Evolutionary conservation across 164 flowering plant species (phyloP), one percentile per base, ranked within the genome.

Genomic region (Macadamia tetraphylla): DNA sequence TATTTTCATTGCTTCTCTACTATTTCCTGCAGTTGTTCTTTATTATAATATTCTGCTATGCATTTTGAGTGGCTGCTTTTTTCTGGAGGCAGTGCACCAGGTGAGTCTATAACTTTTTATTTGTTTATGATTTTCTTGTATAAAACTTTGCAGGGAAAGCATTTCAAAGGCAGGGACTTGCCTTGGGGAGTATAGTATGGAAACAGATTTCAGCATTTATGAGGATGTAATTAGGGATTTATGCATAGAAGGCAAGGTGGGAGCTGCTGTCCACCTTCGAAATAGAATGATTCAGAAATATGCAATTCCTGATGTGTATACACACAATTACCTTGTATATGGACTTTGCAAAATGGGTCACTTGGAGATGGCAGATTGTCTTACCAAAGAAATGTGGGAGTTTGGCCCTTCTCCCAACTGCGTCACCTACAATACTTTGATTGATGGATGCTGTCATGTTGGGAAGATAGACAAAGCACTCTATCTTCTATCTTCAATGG

Each of bases 311-410:
- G 87, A 85, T 74, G 78, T 89, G 35, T 43, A 82, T 64, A 77
- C 92, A 53, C 86, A 87, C 71, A 91, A 91, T 75, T 72, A 82
- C 78, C 79, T 91, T 32, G 53, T 91, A 51, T 84, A 80, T 76
- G 87, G 81, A 35, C 80, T 91, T 52, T 89, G 92, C 75, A 85
- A 80, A 76, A 62, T 14, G 52, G 87, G 94, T 59, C 62, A 79
- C 46, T 44, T 87, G 75, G 83, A 79, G 69, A 83, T 66, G 75
- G 94, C 91, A n/a, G 80, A 81, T 72, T 68, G 72, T 64, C 81
- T 88, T 70, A 42, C 86, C 31, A 69, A 76, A 67, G 87, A 86
- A 73, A 88, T 88, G 89, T 62, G 72, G 52, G 77, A 76, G 78
- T 59, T 65, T 9, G 94, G 97, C 18, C 85, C 83, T 9, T 61